phyloP scores from a whole-genome alignment of 495 filamentous ascomycete genomes.

The Friedmanniomyces simplex region DNA sequence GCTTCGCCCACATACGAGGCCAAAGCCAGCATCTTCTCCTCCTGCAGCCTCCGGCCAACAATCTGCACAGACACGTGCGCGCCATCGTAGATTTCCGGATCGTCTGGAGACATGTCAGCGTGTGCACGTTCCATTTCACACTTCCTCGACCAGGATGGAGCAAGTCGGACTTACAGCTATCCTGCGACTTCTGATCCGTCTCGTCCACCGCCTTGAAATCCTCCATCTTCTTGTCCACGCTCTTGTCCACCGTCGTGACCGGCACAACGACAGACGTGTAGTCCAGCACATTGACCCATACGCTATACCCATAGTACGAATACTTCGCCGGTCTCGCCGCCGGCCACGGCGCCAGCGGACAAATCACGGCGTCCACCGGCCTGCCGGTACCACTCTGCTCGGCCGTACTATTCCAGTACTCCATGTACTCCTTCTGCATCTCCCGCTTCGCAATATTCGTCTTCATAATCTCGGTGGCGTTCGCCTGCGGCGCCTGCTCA shows the following conservation, averaged over 20 bases:
- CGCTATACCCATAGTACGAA: slow-evolving; percentile 42
- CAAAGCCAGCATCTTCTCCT: slow-evolving; percentile 40
- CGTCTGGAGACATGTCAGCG: slow-evolving; percentile 29
- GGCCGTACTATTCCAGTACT: slow-evolving; percentile 57
- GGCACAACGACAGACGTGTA: slow-evolving; percentile 49
- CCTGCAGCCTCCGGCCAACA: slow-evolving; percentile 36
- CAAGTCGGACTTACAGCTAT: slow-evolving; percentile 41
- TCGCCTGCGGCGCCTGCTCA: slow-evolving; percentile 27
- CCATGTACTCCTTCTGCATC: slow-evolving; percentile 54
- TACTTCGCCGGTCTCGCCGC: slow-evolving; percentile 43
- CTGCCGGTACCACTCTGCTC: slow-evolving; percentile 45
- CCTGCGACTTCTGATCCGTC: slow-evolving; percentile 35
- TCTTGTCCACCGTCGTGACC: slow-evolving; percentile 46
- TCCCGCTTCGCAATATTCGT: slow-evolving; percentile 49
- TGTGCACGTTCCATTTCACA: neutral
- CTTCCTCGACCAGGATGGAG: no score
- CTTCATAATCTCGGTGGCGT: slow-evolving; percentile 40
- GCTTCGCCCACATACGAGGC: slow-evolving; percentile 31
- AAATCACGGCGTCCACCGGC: slow-evolving; percentile 48
- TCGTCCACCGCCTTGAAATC: slow-evolving; percentile 34
- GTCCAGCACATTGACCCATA: slow-evolving; percentile 47
- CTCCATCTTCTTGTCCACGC: slow-evolving; percentile 38
- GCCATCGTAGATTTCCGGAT: slow-evolving; percentile 38
- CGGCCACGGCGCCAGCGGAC: slow-evolving; percentile 49
- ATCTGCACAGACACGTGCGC: slow-evolving; percentile 39